phyloP scores from a whole-genome alignment of 2,329 filamentous ascomycete genomes.

The Biscogniauxia marginata region DNA sequence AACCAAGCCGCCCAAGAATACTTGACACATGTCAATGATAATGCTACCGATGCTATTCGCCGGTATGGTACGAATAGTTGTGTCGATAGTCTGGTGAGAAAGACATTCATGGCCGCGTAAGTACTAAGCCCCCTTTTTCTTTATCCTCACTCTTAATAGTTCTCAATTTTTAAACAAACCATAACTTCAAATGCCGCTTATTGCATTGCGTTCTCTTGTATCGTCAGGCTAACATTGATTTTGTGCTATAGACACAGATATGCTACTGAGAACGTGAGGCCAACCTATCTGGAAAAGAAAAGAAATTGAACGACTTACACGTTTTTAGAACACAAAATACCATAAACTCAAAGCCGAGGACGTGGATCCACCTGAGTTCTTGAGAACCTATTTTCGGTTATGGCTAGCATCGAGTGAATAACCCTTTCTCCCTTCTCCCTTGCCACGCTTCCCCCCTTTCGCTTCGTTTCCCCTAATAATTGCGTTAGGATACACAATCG shows the following conservation, averaged over 20 bases:
- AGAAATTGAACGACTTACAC: neutral
- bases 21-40: constrained; percentile 35
- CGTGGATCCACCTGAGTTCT: constrained; percentile 30
- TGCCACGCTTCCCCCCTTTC: neutral
- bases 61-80: constrained; percentile 22
- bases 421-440: neutral
- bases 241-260: neutral
- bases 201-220: neutral
- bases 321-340: constrained; percentile 1
- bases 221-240: neutral
- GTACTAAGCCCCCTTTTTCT: constrained; percentile 6
- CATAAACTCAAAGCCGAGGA: constrained; percentile 22
- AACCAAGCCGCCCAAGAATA: constrained; percentile 35
- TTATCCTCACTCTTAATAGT: too few relatives aligned
- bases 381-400: constrained; percentile 42
- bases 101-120: constrained; percentile 32
- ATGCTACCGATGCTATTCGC: constrained; percentile 31
- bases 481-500: constrained; percentile 42
- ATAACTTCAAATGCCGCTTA: too few relatives aligned
- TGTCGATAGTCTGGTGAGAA: constrained; percentile 27
- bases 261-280: neutral
- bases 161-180: too few relatives aligned
- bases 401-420: constrained; percentile 49
- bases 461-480: neutral
- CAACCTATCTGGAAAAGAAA: neutral